These are phyloP conservation scores for Candida piceae DNA, from an alignment of 805 yeast species.

Conservation along the genomic window DNA sequence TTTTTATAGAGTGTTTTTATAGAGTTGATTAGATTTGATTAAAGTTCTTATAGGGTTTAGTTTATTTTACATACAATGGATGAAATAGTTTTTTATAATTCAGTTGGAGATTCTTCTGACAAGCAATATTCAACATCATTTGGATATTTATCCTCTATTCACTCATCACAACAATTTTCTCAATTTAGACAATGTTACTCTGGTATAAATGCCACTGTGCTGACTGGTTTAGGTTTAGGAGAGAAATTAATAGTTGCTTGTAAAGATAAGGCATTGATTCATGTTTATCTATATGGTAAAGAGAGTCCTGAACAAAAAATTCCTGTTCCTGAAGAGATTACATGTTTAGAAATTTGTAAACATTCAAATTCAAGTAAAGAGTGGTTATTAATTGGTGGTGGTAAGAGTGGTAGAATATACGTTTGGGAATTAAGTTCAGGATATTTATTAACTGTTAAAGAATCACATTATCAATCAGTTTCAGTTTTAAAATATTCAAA, in stretches of 20 bases:
- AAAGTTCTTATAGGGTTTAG: no score
- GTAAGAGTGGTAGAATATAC: slow-evolving; percentile 69
- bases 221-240: slow-evolving; percentile 43
- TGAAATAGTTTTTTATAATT: slow-evolving; percentile 44
- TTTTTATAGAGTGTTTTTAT: no score
- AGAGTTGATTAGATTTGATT: no score
- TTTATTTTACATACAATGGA: slow-evolving; percentile 33
- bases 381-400: slow-evolving; percentile 69
- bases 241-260: slow-evolving; percentile 60
- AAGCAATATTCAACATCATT: slow-evolving; percentile 30
- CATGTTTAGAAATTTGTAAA: slow-evolving; percentile 46
- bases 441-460: slow-evolving; percentile 60
- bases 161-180: slow-evolving; percentile 42
- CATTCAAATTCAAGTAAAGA: slow-evolving; percentile 23
- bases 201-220: slow-evolving; percentile 39
- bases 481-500: slow-evolving; percentile 56
- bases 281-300: slow-evolving; percentile 66
- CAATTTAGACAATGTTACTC: slow-evolving; percentile 51
- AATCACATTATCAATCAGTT: slow-evolving; percentile 79
- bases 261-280: slow-evolving; percentile 66
- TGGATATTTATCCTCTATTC: slow-evolving; percentile 38
- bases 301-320: slow-evolving; percentile 72
- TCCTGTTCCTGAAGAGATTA: slow-evolving; percentile 77
- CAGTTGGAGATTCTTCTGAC: slow-evolving; percentile 41
- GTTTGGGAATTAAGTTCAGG: slow-evolving; percentile 87